These are phyloP conservation scores for Colletotrichum destructivum DNA, from an alignment of 2,329 filamentous ascomycete genomes.

Conservation along the genomic window DNA sequence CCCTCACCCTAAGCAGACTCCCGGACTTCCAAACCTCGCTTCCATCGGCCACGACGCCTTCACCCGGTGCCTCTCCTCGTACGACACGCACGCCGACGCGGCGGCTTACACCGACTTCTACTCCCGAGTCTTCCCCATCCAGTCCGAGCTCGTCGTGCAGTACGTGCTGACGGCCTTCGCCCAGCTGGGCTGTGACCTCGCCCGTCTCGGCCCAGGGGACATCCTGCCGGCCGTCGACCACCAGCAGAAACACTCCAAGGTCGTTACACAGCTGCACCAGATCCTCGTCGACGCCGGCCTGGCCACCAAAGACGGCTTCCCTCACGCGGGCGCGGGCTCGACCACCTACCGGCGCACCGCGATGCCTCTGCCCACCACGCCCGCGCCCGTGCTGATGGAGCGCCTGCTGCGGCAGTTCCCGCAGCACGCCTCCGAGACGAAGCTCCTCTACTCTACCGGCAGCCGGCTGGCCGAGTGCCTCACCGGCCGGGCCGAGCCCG, in stretches of 20 bases:
- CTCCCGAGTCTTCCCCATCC: neutral
- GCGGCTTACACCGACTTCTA: slow-evolving; percentile 3
- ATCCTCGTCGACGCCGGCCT: neutral
- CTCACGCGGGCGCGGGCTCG: neutral
- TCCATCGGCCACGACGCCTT: too few species aligned
- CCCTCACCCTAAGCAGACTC: too few species aligned
- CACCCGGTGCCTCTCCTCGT: neutral
- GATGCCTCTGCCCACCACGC: too few species aligned
- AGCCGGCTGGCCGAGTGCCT: neutral
- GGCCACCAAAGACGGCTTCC: neutral
- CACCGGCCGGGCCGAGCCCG: neutral
- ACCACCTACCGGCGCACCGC: too few species aligned
- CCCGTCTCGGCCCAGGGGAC: neutral
- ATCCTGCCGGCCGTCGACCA: too few species aligned
- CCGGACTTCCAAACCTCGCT: too few species aligned
- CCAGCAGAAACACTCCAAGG: too few species aligned
- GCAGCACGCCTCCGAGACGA: neutral
- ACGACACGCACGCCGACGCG: neutral
- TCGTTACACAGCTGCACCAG: neutral
- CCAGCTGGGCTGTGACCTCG: neutral
- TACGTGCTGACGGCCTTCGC: slow-evolving; percentile 3
- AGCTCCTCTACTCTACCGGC: neutral
- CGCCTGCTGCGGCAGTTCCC: neutral
- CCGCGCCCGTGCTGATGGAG: too few species aligned
- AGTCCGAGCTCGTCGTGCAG: neutral